Base-by-base conservation (phyloP, 129 eudicot genomes). In the Helichrysum umbraculigerum region DNA sequence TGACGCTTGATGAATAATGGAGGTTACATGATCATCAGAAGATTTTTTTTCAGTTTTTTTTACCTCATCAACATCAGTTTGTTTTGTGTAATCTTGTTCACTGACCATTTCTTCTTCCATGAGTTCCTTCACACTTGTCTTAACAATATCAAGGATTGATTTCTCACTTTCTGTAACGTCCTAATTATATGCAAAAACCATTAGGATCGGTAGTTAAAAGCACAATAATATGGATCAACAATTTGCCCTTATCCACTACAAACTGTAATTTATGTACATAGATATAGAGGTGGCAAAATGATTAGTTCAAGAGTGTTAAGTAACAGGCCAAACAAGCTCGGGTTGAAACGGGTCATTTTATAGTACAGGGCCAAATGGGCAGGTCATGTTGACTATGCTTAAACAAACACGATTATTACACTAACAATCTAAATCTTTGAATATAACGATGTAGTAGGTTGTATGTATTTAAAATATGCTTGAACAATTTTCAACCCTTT, bases 61-160 rank as follows among this genome's bases (percentile, higher is more conserved):
- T 9, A 25, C 20, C 44, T 74, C 78, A 17, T 74, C 72, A 44
- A 54, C 72, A 12, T 64, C 19, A 11, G 42, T 76, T 34, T 68
- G 78, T 7, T 79, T 37, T 80, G 39, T 68, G 75, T 83, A 59
- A 73, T 58, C 87, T 78, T 88, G 81, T 81, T 91, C 97, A 47
- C 79, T 76, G 71, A 76, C 51, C 96, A 94, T 94, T 56, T 91
- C 96, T 81, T 89, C 97, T 85, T 94, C 97, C 96, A 94, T 87
- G 69, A 94, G 90, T 82, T 87, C 87, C 82, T 91, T 91, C 47
- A 94, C 92, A 76, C 99, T 91, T 72, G 88, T 78, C 82, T 83
- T 91, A 56, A 52, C 78, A 67, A 20, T 30, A 50, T 84, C 92
- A 61, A 61, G 17, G 32, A 66, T 54, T 7, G 71, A 30, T 5